A percentile compares a stretch with the other conserved stretches of the same genome.
Conservation (phyloP, 1,284 basidiomycete species). For the Sanghuangporus weigelae region DNA sequence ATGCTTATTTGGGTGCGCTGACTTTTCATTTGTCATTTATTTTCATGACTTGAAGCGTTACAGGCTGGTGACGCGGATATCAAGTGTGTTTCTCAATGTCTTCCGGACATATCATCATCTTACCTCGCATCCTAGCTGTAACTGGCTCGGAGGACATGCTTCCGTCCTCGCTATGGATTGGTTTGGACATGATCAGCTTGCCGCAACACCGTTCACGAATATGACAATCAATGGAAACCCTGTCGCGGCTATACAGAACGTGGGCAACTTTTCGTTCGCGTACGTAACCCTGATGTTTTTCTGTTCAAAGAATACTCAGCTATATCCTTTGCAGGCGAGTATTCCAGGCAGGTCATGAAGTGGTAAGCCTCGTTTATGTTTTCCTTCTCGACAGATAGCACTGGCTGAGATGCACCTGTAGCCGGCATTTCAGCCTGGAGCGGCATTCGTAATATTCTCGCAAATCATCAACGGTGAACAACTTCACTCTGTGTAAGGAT, state of each 20-base stretch:
- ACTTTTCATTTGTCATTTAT: not conserved
- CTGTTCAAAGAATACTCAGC: not conserved
- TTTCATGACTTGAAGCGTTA: not conserved
- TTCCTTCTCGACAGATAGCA: not conserved
- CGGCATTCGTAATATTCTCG: slow-evolving; percentile 50
- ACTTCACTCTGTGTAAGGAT: slow-evolving; percentile 46
- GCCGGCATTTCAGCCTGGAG: slow-evolving; percentile 56
- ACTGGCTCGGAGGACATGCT: slow-evolving; percentile 56
- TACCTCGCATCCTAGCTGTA: slow-evolving; percentile 38
- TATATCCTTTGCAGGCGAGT: slow-evolving; percentile 36
- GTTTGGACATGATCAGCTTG: slow-evolving; percentile 47
- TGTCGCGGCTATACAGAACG: slow-evolving; percentile 54
- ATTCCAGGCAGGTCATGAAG: slow-evolving; percentile 52
- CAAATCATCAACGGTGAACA: slow-evolving; percentile 47
- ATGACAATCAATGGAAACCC: slow-evolving; percentile 48
- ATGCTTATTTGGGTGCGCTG: slow-evolving; percentile 53
- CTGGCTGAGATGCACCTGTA: slow-evolving; percentile 22
- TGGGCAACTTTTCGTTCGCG: slow-evolving; percentile 63
- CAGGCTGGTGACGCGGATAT: slow-evolving; percentile 65
- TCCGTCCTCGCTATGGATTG: slow-evolving; percentile 57
- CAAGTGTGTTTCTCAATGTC: slow-evolving; percentile 32
- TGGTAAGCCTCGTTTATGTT: slow-evolving; percentile 35
- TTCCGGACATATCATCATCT: slow-evolving; percentile 14
- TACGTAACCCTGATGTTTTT: slow-evolving; percentile 27
- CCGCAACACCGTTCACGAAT: slow-evolving; percentile 47